A percentile compares a stretch with the other conserved stretches of the same genome.
These are phyloP conservation scores for Marsdenia floribunda DNA, from an alignment of 257 asterid genomes.

Conservation along the genomic window DNA sequence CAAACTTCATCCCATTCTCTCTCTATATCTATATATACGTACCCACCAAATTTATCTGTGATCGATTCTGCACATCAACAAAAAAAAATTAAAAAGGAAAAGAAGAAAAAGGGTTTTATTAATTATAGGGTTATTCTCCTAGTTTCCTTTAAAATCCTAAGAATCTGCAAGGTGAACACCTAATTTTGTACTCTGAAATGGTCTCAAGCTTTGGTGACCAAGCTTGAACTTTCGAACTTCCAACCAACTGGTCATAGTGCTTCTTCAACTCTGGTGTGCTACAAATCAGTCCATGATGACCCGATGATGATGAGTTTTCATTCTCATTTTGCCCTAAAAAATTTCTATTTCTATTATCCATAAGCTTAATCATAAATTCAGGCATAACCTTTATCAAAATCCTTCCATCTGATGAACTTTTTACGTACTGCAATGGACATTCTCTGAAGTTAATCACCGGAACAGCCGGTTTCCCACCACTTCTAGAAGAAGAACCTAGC, in stretches of 20 bases:
- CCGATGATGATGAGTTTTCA: neutral
- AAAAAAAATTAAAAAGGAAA: no score
- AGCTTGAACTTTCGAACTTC: slow-evolving; percentile 38
- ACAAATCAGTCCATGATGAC: slow-evolving; percentile 29
- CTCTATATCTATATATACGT: neutral
- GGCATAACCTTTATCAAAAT: slow-evolving; percentile 56
- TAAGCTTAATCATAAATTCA: slow-evolving; percentile 45
- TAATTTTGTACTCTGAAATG: slow-evolving; percentile 52
- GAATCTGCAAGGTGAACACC: slow-evolving; percentile 69
- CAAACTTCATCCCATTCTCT: no score
- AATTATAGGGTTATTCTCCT: no score
- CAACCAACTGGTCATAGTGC: slow-evolving; percentile 61
- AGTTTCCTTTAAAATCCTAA: slow-evolving; percentile 57
- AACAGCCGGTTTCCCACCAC: neutral
- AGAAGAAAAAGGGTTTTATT: neutral
- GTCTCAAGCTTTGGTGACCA: slow-evolving; percentile 90
- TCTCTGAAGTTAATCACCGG: slow-evolving; percentile 30
- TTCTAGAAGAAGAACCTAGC: slow-evolving; percentile 19
- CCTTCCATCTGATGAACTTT: slow-evolving; percentile 54
- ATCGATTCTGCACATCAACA: neutral
- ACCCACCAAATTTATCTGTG: neutral
- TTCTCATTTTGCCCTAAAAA: neutral
- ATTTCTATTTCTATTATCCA: slow-evolving; percentile 15
- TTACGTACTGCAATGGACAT: slow-evolving; percentile 53
- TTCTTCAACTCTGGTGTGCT: slow-evolving; percentile 81